Percentiles rank a stretch among this genome's conserved stretches.
Evolutionary conservation across 2,329 filamentous ascomycete species (phyloP).

Genomic region (Macroventuria anomochaeta): DNA sequence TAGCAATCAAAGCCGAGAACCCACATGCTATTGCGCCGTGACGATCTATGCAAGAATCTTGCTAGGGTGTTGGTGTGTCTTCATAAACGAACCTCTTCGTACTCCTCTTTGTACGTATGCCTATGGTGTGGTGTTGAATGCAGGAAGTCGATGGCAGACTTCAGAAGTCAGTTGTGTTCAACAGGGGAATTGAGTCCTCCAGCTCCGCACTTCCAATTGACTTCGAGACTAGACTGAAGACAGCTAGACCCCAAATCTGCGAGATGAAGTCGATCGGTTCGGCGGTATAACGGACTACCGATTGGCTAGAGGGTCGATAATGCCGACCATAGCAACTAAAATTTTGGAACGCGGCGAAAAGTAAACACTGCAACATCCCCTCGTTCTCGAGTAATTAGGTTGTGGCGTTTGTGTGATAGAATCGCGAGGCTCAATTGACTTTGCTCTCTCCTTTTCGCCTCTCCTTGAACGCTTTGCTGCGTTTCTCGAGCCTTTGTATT

Average conservation of each 20-base stretch:
- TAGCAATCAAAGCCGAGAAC: no score
- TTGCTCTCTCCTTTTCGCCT: not conserved
- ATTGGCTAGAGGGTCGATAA: conserved; percentile 16
- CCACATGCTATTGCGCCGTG: no score
- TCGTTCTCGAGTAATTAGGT: conserved; percentile 1
- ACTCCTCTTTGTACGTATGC: no score
- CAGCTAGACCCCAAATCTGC: not conserved
- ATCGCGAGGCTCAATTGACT: not conserved
- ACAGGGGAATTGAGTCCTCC: no score
- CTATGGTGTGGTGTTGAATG: no score
- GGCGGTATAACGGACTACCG: conserved; percentile 6
- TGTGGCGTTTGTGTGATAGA: not conserved
- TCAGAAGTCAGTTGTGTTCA: no score
- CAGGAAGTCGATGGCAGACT: no score
- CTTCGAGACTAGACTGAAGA: not conserved
- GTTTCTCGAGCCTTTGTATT: not conserved
- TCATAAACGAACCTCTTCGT: no score
- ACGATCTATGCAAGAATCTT: no score
- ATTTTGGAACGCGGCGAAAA: conserved; percentile 19
- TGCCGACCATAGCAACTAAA: conserved; percentile 18
- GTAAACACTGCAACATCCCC: conserved; percentile 14
- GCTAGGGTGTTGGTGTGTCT: no score
- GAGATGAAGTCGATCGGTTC: conserved; percentile 10
- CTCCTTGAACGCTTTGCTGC: conserved; percentile 2
- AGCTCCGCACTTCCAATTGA: not conserved